Base-by-base conservation (phyloP, 202 grass and related monocot species). In the Panicum virgatum region DNA sequence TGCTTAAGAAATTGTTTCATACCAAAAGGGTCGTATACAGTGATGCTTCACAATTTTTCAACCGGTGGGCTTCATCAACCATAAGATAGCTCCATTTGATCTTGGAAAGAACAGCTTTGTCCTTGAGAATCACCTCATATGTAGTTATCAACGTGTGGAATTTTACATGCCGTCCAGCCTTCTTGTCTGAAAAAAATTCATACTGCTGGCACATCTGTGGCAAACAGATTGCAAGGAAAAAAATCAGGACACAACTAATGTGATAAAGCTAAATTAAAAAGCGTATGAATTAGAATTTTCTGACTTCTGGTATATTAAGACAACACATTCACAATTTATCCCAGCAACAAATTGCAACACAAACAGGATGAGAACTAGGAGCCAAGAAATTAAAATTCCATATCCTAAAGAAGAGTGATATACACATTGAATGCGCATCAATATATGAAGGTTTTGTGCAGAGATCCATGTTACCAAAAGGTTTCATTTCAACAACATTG, bases 61-160 rank as follows among this genome's bases (percentile, higher is more conserved):
- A 83, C 63, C 96, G 92, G 56, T 99, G 96, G 18, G 96, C 96
- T 84, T 99, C 96, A 89, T 99, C 96, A 79, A 99, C 96, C 96
- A 99, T 99, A 83, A 99, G 83, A 83, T 99, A 99, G 72, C 84
- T 99, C 96, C 96, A 99, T 80, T 85, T 92, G 75, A 99, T 99
- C 81, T 96, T 99, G 27, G 96, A 96, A 80, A 99, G 83, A 64
- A 82, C 90, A 63, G 80, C 78, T 94, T 99, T 99, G 80, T 99
- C 96, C 74, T 99, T 99, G 51, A 99, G 89, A 87, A 99, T 99
- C 62, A 99, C 96, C 88, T 99, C 96, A 81, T 99, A 99, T 12
- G 96, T 99, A 83, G 91, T 99, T 81, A 99, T 74, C 73, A 99
- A 73, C 1, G 96, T 69, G 89, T 99, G 87, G 51, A 99, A 99